Base-by-base conservation (phyloP, 1,139 yeast genomes). In the Kodamaea sp. region DNA sequence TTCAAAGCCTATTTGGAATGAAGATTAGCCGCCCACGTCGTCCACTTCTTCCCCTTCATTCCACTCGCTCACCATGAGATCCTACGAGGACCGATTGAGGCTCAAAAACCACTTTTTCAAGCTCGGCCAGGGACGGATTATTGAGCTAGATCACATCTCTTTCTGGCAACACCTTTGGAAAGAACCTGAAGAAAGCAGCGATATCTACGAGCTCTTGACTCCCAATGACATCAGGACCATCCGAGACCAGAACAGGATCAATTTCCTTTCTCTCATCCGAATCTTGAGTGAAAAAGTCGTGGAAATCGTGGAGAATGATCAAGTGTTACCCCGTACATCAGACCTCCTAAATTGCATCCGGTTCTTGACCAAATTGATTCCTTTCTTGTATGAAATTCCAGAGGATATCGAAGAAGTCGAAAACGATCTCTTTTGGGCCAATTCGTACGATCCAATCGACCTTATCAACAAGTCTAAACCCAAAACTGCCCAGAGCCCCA, bases 11-110 rank as follows among this genome's bases (percentile, higher is more conserved):
- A n/a, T n/a, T n/a, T n/a, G n/a, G n/a, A n/a, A n/a, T n/a, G n/a
- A n/a, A n/a, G n/a, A n/a, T n/a, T n/a, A n/a, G n/a, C 21, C 6
- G 9, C 21, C 21, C 21, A 6, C 21, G 21, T 18, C 21, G 6
- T 18, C 9, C 21, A n/a, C 15, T 15, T 11, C 26, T n/a, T n/a
- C n/a, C n/a, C n/a, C n/a, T n/a, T n/a, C 26, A 15, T 21, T 28
- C 19, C 22, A 15, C 13, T 15, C 15, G 25, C 28, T 10, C 27
- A 23, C 32, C 23, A 86, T 86, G 95, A 89, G 83, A 29, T 75
- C 83, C 22, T 66, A 81, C 13, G 94, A 86, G 40, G 85, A 90
- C 16, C 82, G 73, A 47, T 62, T 76, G 22, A 65, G 70, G 37
- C 76, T 78, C 54, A 80, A 77, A 55, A 73, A 73, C 48, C 87